Evolutionary conservation across 176 grass and related monocot genomes (phyloP).

Genomic region (Avena sativa): DNA sequence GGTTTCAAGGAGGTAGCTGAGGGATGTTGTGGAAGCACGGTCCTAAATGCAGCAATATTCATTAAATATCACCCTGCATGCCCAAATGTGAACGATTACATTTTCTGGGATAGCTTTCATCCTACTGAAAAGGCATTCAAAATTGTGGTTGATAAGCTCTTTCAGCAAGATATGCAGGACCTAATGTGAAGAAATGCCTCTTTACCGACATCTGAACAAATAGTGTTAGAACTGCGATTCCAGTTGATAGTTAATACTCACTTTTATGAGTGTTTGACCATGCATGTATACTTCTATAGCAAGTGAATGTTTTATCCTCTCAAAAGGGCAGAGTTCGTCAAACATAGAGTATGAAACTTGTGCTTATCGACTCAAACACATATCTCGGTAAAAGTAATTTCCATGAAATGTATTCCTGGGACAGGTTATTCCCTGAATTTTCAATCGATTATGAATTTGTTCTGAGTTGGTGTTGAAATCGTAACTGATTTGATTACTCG

Average conservation of each 20-base stretch:
- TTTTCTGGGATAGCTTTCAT: conserved; percentile 72
- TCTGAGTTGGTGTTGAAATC: no score
- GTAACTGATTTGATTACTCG: no score
- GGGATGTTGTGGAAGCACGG: conserved; percentile 43
- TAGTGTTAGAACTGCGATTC: neutral
- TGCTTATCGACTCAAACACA: neutral
- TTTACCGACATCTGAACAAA: neutral
- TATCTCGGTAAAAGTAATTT: no score
- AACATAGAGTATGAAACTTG: neutral
- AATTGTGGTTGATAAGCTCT: conserved; percentile 54
- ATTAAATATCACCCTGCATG: conserved; percentile 47
- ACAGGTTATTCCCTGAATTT: no score
- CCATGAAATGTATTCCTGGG: no score
- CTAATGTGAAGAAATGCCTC: conserved; percentile 34
- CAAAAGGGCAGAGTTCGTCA: neutral
- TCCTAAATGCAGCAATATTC: conserved; percentile 43
- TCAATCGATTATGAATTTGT: no score
- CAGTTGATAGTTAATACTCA: neutral
- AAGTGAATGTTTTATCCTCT: neutral
- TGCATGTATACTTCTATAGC: neutral
- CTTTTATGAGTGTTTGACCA: neutral
- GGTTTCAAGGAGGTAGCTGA: conserved; percentile 43
- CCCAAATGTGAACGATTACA: conserved; percentile 40
- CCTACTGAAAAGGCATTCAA: conserved; percentile 45
- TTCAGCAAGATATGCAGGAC: conserved; percentile 28